A percentile compares a stretch with the other conserved stretches of the same genome.
These are phyloP conservation scores for Azolla pinnata DNA, from an alignment of 75 land plant species.

Conservation along the genomic window DNA sequence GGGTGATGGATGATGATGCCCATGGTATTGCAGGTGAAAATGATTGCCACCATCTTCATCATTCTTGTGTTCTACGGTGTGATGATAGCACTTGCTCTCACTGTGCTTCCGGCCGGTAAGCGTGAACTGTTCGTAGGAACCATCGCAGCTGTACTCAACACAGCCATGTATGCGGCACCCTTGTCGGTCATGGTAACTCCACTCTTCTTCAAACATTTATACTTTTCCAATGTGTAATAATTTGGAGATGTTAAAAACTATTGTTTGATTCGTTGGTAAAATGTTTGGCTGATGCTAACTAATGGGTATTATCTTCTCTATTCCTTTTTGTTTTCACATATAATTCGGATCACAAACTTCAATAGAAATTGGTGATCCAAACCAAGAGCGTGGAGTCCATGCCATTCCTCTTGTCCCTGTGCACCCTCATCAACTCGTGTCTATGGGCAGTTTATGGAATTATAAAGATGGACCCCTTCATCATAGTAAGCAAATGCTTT, in stretches of 20 bases:
- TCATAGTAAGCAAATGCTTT: slow-evolving; percentile 80
- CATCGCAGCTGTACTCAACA: slow-evolving; percentile 41
- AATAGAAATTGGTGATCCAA: slow-evolving; percentile 66
- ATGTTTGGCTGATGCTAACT: too few relatives aligned
- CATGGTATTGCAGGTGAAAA: slow-evolving; percentile 8
- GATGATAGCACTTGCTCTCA: slow-evolving; percentile 1
- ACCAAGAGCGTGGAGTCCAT: slow-evolving; percentile 78
- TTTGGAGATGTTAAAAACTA: too few relatives aligned
- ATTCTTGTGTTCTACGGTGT: slow-evolving; percentile 1
- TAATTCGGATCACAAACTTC: too few relatives aligned
- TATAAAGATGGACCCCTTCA: slow-evolving; percentile 45
- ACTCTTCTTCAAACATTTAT: neutral
- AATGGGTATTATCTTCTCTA: too few relatives aligned
- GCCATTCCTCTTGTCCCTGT: slow-evolving; percentile 74
- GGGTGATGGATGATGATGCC: too few relatives aligned
- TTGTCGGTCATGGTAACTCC: slow-evolving; percentile 66
- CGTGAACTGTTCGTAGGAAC: slow-evolving; percentile 46
- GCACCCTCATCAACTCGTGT: slow-evolving; percentile 65
- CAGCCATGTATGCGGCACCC: slow-evolving; percentile 93
- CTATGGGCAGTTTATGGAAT: slow-evolving; percentile 63
- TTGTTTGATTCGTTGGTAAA: too few relatives aligned
- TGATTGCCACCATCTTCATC: neutral
- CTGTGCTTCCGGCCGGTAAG: slow-evolving; percentile 4
- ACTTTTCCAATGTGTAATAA: neutral
- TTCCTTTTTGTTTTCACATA: too few relatives aligned